Conservation (phyloP, 192 early-diverging fungal genomes). For the Phlyctochytrium bullatum region DNA sequence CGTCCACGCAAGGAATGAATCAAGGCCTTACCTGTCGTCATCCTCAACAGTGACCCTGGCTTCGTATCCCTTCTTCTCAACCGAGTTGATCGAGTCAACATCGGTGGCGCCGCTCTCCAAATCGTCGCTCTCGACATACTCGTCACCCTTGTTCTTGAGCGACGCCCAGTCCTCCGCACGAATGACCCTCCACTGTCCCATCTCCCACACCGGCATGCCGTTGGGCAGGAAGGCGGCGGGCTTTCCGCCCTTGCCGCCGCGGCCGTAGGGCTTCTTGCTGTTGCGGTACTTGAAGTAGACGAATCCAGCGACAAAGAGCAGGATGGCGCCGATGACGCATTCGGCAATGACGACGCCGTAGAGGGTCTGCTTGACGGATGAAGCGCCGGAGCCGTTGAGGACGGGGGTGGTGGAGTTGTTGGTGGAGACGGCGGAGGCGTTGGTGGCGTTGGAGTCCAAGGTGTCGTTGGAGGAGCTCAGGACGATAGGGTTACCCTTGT, state of each 20-base stretch:
- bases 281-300: background rate
- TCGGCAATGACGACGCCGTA: background rate
- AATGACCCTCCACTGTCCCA: conserved; percentile 1
- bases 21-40: background rate
- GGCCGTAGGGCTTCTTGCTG: background rate
- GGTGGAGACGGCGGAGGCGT: background rate
- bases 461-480: background rate
- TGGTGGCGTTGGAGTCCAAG: background rate
- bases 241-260: background rate
- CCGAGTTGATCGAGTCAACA: too few species aligned
- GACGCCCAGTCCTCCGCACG: background rate
- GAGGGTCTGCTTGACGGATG: background rate
- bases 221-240: background rate
- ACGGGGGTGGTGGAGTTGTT: background rate
- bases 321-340: background rate
- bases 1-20: too few species aligned
- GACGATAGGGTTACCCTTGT: background rate
- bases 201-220: conserved; percentile 3
- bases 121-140: conserved; percentile 2
- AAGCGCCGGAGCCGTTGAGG: background rate
- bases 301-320: background rate
- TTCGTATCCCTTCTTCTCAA: background rate
- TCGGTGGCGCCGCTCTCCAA: too few species aligned
- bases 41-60: background rate
- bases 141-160: background rate